These are phyloP conservation scores for Fusarium phyllophilum DNA, from an alignment of 2,329 filamentous ascomycete genomes.

Conservation along the genomic window DNA sequence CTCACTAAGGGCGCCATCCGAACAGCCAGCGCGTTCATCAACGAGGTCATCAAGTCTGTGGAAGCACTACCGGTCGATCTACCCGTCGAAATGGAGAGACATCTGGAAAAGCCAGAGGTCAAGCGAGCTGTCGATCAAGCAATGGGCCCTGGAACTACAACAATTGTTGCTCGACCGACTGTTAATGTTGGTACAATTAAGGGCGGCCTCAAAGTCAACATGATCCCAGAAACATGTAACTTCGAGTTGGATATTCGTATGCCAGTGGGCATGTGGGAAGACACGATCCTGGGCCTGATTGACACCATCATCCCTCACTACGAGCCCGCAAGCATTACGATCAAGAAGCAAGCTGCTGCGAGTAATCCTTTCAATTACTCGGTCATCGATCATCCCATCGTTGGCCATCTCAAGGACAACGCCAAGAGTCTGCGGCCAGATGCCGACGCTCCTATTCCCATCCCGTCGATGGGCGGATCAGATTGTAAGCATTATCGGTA, in stretches of 20 bases:
- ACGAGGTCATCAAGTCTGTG: background rate
- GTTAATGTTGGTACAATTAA: background rate
- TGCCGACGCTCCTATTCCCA: background rate
- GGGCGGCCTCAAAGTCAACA: conserved; percentile 9
- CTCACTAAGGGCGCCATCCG: background rate
- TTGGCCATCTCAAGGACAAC: background rate
- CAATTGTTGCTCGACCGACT: background rate
- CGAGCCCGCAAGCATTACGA: background rate
- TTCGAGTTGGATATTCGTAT: background rate
- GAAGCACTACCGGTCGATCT: background rate
- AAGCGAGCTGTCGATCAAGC: background rate
- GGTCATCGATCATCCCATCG: background rate
- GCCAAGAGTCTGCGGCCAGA: background rate
- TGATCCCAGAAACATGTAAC: background rate
- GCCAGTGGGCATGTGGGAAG: background rate
- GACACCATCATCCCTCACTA: background rate
- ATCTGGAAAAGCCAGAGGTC: background rate
- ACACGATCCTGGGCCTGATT: background rate
- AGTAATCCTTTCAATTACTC: conserved; percentile 1
- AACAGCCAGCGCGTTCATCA: background rate
- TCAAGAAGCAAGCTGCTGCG: background rate
- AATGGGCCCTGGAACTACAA: background rate
- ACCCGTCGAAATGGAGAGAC: background rate
- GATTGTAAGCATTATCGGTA: conserved; percentile 10
- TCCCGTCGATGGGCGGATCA: conserved; percentile 3